Conservation (phyloP, 2,329 filamentous ascomycete species). For the Arthrobotrys iridis region DNA sequence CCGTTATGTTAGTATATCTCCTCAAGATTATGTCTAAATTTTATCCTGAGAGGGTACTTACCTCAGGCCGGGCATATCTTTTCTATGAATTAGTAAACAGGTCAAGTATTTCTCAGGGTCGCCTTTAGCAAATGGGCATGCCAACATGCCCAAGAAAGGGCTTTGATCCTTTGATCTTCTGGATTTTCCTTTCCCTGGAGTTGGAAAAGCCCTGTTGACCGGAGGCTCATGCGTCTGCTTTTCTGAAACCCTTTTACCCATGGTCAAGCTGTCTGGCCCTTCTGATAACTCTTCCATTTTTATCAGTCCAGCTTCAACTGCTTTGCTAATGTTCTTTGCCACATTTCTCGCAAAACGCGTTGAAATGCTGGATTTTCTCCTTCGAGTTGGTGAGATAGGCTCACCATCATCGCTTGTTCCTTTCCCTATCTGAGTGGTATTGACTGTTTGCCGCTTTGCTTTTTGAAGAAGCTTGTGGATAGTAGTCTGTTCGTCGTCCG, state of each 20-base stretch:
- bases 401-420: not conserved
- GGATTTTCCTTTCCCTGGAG: slow-evolving; percentile 9
- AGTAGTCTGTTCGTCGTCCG: slow-evolving; percentile 36
- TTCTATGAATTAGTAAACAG: slow-evolving; percentile 43
- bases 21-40: not conserved
- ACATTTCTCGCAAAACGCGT: slow-evolving; percentile 38
- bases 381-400: slow-evolving; percentile 33
- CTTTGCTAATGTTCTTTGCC: slow-evolving; percentile 40
- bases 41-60: not conserved
- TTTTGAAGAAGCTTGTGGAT: slow-evolving; percentile 42
- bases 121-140: slow-evolving; percentile 47
- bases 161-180: slow-evolving; percentile 35
- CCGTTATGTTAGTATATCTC: not conserved
- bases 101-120: slow-evolving; percentile 48
- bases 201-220: slow-evolving; percentile 1
- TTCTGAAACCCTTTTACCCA: not conserved
- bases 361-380: slow-evolving; percentile 34
- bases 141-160: slow-evolving; percentile 44
- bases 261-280: not conserved
- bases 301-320: slow-evolving; percentile 37
- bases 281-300: slow-evolving; percentile 50
- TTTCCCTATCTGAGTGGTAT: not conserved
- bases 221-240: not conserved
- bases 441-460: slow-evolving; percentile 24
- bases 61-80: slow-evolving; percentile 50